These are phyloP conservation scores for Pythium coloratum DNA, from an alignment of 352 stramenopile species.

Conservation along the genomic window DNA sequence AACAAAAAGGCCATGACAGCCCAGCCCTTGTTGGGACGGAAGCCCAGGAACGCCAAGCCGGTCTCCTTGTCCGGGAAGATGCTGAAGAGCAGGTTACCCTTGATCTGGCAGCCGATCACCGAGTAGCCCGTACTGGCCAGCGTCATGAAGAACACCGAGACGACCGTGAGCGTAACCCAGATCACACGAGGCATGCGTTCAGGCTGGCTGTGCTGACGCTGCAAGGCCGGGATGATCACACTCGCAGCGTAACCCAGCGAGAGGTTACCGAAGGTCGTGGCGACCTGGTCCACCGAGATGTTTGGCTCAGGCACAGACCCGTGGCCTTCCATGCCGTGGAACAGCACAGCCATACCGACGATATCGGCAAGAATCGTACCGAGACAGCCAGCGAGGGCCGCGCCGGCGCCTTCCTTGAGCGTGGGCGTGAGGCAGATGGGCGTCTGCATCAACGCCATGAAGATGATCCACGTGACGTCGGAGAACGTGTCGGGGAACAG, in stretches of 20 bases:
- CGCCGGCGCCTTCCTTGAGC: slow-evolving; percentile 28
- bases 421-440: slow-evolving; percentile 32
- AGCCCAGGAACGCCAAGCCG: slow-evolving; percentile 26
- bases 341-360: slow-evolving; percentile 24
- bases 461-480: slow-evolving; percentile 27
- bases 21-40: slow-evolving; percentile 15
- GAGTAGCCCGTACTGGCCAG: slow-evolving; percentile 28
- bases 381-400: slow-evolving; percentile 27
- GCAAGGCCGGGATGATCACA: slow-evolving; percentile 33
- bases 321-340: slow-evolving; percentile 22
- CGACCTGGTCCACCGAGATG: slow-evolving; percentile 26
- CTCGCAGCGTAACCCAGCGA: slow-evolving; percentile 32
- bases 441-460: slow-evolving; percentile 28
- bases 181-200: slow-evolving; percentile 34
- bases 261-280: slow-evolving; percentile 35
- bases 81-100: slow-evolving; percentile 33
- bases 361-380: slow-evolving; percentile 29
- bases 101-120: slow-evolving; percentile 30
- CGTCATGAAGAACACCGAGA: slow-evolving; percentile 29
- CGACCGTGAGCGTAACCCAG: slow-evolving; percentile 27
- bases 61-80: slow-evolving; percentile 10
- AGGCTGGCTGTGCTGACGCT: slow-evolving; percentile 31
- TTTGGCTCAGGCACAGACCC: slow-evolving; percentile 6
- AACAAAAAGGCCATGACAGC: slow-evolving; percentile 35
- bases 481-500: slow-evolving; percentile 25